Percentiles rank a stretch among this genome's conserved stretches.
phyloP scores from a whole-genome alignment of 2,329 filamentous ascomycete species.

The Paecilomyces niveus region DNA sequence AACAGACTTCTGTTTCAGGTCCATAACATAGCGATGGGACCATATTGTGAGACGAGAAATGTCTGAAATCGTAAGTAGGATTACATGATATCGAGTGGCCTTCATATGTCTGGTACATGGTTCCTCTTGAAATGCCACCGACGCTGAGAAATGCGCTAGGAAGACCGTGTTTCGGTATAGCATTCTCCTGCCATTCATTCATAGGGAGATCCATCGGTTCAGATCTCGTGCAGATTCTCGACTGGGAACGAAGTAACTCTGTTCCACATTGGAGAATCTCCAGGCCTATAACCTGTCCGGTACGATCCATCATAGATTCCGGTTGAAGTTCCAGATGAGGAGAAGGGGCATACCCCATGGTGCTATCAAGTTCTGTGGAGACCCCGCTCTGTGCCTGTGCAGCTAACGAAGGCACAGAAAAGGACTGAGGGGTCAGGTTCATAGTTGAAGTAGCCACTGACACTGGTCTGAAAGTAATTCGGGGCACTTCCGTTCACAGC shows the following conservation, averaged over 20 bases:
- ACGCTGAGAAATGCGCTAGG: slow-evolving; percentile 15
- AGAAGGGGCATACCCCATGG: slow-evolving; percentile 17
- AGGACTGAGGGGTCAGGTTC: slow-evolving; percentile 5
- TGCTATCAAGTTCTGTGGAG: slow-evolving; percentile 8
- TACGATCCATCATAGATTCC: slow-evolving; percentile 7
- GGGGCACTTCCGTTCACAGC: background rate
- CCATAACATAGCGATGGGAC: slow-evolving; percentile 19
- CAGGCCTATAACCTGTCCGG: slow-evolving; percentile 17
- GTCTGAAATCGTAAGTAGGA: slow-evolving; percentile 18
- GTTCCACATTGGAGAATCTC: slow-evolving; percentile 23
- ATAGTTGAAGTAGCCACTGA: background rate
- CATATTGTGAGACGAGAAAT: slow-evolving; percentile 12
- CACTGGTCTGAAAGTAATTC: background rate
- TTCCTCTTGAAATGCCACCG: slow-evolving; percentile 10
- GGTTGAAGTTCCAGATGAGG: slow-evolving; percentile 8
- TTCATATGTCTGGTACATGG: slow-evolving; percentile 19
- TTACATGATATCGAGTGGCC: slow-evolving; percentile 12
- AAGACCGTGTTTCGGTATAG: slow-evolving; percentile 12
- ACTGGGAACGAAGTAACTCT: slow-evolving; percentile 15
- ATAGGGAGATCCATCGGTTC: slow-evolving; percentile 14
- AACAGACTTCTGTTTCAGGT: slow-evolving; percentile 10
- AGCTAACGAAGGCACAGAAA: slow-evolving; percentile 11
- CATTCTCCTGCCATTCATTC: slow-evolving; percentile 16
- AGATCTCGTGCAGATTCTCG: slow-evolving; percentile 11
- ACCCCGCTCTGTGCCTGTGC: slow-evolving; percentile 6